Conservation (phyloP, 2,329 filamentous ascomycete genomes). For the Sporothrix curviconia region DNA sequence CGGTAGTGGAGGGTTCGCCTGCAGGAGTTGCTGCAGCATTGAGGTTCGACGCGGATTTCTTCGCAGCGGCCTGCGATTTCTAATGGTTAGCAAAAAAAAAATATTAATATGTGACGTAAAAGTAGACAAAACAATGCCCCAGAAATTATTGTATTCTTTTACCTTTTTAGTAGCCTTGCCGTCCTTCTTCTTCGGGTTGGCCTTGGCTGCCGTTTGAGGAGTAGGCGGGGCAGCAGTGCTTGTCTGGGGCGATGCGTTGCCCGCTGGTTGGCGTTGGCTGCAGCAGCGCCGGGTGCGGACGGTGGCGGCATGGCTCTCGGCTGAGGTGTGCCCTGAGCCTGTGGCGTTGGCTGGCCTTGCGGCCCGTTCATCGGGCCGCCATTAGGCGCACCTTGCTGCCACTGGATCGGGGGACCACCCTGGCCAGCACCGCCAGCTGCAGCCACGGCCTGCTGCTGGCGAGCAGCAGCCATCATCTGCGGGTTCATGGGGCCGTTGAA, state of each 20-base stretch:
- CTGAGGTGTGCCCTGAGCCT: conserved; percentile 64
- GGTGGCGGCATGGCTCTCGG: conserved; percentile 65
- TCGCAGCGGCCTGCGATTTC: conserved; percentile 41
- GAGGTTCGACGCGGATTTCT: conserved; percentile 54
- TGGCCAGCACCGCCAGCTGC: conserved; percentile 20
- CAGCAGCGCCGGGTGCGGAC: conserved; percentile 44
- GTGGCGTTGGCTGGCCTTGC: conserved; percentile 39
- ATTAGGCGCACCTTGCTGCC: conserved; percentile 39
- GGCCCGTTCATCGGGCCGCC: conserved; percentile 35
- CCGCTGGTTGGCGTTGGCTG: conserved; percentile 43
- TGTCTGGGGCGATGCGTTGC: conserved; percentile 57
- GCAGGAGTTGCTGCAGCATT: conserved; percentile 50
- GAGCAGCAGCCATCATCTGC: conserved; percentile 50
- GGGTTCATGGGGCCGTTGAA: conserved; percentile 54
- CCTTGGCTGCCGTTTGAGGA: conserved; percentile 65
- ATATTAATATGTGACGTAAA: too few species aligned
- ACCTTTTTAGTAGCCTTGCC: conserved; percentile 62
- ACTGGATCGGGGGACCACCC: conserved; percentile 41
- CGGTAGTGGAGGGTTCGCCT: conserved; percentile 44
- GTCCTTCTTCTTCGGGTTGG: conserved; percentile 72
- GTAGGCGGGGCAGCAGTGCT: conserved; percentile 66
- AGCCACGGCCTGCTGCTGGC: conserved; percentile 24
- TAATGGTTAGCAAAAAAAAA: conserved; percentile 9
- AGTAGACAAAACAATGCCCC: background rate
- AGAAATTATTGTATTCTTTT: conserved; percentile 29